Evolutionary conservation across 345 rosid species (phyloP), one percentile per base, ranked within the genome.

Genomic region (Populus euphratica): DNA sequence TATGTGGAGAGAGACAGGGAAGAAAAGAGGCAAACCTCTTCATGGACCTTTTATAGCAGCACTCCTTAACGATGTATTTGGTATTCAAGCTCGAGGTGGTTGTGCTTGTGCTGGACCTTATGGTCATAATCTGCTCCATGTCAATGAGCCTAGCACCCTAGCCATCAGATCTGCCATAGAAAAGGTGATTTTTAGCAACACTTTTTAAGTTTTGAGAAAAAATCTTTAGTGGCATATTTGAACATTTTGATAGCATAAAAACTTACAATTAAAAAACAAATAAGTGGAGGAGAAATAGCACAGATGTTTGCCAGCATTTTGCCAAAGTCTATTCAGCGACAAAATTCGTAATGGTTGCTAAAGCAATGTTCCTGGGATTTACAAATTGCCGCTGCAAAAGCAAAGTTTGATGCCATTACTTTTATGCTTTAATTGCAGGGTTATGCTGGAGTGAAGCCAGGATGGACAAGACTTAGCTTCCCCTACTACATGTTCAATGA

Each of bases 51-150:
- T 86, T 27, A 86, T 88, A 8, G 91, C 90, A 4, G 76, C 73
- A 12, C 82, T 90, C 59, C 86, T 90, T 68, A 90, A 89, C 68
- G 91, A 90, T 78, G 81, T 90, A 65, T 91, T 91, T 33, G 92
- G 92, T 29, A 88, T 91, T 65, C 94, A 91, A 36, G 88, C 92
- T 6, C 79, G 94, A 63, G 92, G 87, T 0, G 92, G 92, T 0
- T 87, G 92, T 38, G 94, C 89, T 31, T 91, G 92, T 75, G 92
- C 94, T 23, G 87, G 85, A 54, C 94, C 94, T 27, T 91, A 91
- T n/a, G 94, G 91, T 18, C 94, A 91, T 25, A 4, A 27, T 31
- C 66, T 91, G 73, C 91, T 91, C 49, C 70, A 44, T 23, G 64
- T 91, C 5, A 38, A 73, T 36, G 72, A 84, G 61, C 21, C 44